Base-by-base conservation (phyloP, 2,329 filamentous ascomycete species). In the Coniosporium tulheliwenetii region DNA sequence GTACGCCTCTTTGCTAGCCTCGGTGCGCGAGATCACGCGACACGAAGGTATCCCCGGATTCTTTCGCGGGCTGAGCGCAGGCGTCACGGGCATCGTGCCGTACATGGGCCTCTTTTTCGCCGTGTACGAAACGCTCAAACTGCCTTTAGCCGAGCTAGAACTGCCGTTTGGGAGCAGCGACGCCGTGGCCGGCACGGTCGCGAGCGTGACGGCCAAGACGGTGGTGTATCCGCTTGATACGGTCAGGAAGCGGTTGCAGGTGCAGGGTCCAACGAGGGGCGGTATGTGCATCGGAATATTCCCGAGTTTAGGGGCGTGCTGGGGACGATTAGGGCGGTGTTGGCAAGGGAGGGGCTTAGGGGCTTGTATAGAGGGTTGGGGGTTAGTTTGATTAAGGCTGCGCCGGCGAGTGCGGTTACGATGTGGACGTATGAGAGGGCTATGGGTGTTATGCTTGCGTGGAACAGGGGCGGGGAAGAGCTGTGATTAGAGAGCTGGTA, bases 81-180 rank as follows among this genome's bases (percentile, higher is more conserved):
- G 81, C 0, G 66, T 96, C 15, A 80, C 71, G 19, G 87, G 95
- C 64, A 91, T 96, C 38, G 76, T 94, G 8, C 91, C 91, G 2
- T 93, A 89, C 58, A 98, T 98, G 91, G 91, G 91, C 10, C 69
- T 94, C 2, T 96, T 98, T 66, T 98, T 98, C 62, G 75, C 83
- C 30, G 73, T 77, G 34, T 98, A 96, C 63, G 91, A 98, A 60
- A 69, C 71, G 8, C 64, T 93, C 39, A 69, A 69, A 49, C 56
- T 75, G 5, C 73, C 71, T 0, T 59, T 89, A 37, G 65, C 66
- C 5, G 53, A 55, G 5, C 51, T 77, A 13, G 58, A 71, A 8
- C 57, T 83, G 48, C 79, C 79, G 0, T 79, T 81, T 57, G 84
- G 86, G 14, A 79, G 79, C 12, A 81, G 81, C 1, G 86, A 96